These are phyloP conservation scores for Solanum chacoense DNA, from an alignment of 305 asterid genomes.

Conservation along the genomic window DNA sequence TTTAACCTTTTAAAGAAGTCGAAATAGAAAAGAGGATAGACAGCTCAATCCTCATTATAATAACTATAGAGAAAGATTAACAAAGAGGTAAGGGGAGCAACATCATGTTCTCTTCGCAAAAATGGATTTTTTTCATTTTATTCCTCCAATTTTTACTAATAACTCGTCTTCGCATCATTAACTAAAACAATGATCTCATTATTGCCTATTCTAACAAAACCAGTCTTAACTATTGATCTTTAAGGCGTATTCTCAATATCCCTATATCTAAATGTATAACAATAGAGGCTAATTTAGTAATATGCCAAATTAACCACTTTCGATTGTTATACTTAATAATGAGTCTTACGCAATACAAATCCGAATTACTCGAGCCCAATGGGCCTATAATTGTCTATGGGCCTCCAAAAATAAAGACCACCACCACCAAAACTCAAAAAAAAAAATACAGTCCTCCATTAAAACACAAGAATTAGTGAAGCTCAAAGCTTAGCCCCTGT, in stretches of 20 bases:
- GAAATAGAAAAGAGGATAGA: too few species aligned
- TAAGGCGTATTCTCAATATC: neutral
- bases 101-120: too few species aligned
- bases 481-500: neutral
- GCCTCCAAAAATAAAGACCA: neutral
- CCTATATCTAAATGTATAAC: neutral
- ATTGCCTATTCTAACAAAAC: neutral
- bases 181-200: neutral
- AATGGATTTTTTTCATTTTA: neutral
- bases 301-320: neutral
- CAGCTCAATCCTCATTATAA: too few species aligned
- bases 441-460: neutral
- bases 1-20: neutral
- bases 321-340: neutral
- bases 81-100: too few species aligned
- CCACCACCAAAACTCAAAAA: neutral
- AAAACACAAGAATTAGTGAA: neutral
- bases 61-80: too few species aligned
- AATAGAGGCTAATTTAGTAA: neutral
- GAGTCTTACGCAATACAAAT: neutral
- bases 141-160: neutral
- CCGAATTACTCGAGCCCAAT: neutral
- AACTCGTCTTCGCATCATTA: neutral
- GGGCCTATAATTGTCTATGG: neutral
- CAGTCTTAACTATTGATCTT: neutral